Evolutionary conservation across 768 basidiomycete species (phyloP), one percentile per base, ranked within the genome.

Genomic region (Cystobasidium ongulense): DNA sequence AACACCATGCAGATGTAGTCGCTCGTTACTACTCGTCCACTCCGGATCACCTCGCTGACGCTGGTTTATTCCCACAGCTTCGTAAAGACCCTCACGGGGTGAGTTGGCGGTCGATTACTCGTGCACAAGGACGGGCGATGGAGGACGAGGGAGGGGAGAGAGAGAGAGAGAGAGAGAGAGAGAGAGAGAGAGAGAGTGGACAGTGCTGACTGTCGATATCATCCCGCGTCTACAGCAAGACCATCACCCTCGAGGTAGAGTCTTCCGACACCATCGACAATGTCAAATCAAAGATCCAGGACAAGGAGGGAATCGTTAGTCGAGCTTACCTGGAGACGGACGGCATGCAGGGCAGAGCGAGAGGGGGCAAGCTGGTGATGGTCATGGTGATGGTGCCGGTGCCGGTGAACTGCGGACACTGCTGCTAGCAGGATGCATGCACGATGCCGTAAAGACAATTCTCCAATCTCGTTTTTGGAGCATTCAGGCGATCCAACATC

Each of bases 201-300:
- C 39, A 39, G 7, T 39, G 17, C 39, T 39, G 52, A n/a, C 52
- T 7, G 52, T 10, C 52, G 5, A n/a, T n/a, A 5, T 21, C 11
- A 10, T 33, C 10, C 29, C 61, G 8, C 23, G 8, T 89, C 3
- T 88, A 88, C 13, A 90, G 88, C 64, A 89, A 89, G 85, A 90
- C 89, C 63, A 79, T 78, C 72, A 75, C 75, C 63, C 66, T 75
- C 90, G 92, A 95, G 80, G 92, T 94, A 50, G 91, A 94, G 82
- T 92, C 91, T 0, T 91, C 89, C 0, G 91, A 93, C 80, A 93
- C 92, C 18, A 93, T 95, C 78, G 92, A 94, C 80, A 91, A 92
- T 77, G 91, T 93, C 27, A 93, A 93, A 85, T 88, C 89, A 39
- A 93, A 92, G 86, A 93, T 95, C 63, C 91, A 93, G 81, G 91